A percentile compares a stretch with the other conserved stretches of the same genome.
phyloP scores from a whole-genome alignment of 2,329 filamentous ascomycete genomes.

The Emericellopsis cladophorae region DNA sequence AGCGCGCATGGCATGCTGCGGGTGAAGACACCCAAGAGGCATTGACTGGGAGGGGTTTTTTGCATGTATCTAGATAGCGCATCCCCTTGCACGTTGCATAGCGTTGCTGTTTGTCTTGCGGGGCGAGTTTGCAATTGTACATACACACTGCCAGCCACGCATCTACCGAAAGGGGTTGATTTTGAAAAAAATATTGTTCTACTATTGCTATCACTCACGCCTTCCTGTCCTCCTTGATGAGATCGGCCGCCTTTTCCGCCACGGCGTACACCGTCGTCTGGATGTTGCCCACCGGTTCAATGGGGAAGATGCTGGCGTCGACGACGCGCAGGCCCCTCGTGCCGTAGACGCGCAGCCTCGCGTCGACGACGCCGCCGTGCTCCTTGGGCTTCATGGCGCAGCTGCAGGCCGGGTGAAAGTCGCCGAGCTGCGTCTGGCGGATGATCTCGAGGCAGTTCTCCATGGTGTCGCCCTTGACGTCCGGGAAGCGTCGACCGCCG shows the following conservation, averaged over 20 bases:
- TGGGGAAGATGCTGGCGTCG: conserved; percentile 42
- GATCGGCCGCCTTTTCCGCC: conserved; percentile 32
- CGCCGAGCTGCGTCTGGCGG: conserved; percentile 31
- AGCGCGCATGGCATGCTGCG: conserved; percentile 41
- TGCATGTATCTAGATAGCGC: no score
- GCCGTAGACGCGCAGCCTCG: conserved; percentile 36
- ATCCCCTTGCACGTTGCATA: no score
- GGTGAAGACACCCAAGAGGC: conserved; percentile 18
- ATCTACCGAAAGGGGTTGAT: no score
- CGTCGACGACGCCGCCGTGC: conserved; percentile 39
- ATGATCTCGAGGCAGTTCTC: conserved; percentile 11
- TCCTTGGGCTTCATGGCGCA: conserved; percentile 30
- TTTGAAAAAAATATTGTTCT: no score
- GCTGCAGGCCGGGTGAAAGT: conserved; percentile 46
- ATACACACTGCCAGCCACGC: no score
- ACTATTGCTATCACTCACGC: not conserved
- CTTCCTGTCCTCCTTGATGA: conserved; percentile 5
- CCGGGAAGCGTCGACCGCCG: conserved; percentile 34
- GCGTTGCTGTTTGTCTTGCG: no score
- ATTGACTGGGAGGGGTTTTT: conserved; percentile 4
- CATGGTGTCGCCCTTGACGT: conserved; percentile 26
- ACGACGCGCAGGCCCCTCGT: conserved; percentile 38
- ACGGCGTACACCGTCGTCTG: conserved; percentile 50
- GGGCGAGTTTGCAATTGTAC: no score
- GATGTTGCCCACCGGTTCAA: conserved; percentile 43